These are phyloP conservation scores for Trichomonascaceae sp. DNA, from an alignment of 1,139 yeast species.

Conservation along the genomic window DNA sequence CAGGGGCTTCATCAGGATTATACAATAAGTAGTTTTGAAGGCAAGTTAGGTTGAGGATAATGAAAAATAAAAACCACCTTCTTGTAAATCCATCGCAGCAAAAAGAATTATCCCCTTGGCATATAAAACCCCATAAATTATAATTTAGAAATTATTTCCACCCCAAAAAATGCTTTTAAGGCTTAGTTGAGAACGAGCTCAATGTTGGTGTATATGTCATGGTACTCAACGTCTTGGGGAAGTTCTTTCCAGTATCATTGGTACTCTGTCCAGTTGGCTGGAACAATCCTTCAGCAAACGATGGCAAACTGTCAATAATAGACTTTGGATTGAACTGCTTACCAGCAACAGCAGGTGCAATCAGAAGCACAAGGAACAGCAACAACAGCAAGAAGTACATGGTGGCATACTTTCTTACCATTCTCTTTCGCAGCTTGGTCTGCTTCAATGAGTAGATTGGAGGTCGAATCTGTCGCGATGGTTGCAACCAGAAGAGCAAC, in stretches of 20 bases:
- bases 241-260: constrained; percentile 60
- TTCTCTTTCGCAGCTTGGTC: constrained; percentile 95
- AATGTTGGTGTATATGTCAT: constrained; percentile 28
- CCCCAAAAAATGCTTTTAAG: constrained; percentile 16
- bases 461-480: constrained; percentile 96
- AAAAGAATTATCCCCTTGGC: neutral
- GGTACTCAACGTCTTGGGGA: constrained; percentile 28
- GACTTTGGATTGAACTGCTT: constrained; percentile 22
- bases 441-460: constrained; percentile 97
- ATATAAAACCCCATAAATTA: neutral
- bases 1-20: neutral
- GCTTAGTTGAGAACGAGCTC: constrained; percentile 24
- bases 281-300: constrained; percentile 64
- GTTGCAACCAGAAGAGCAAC: constrained; percentile 98
- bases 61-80: neutral
- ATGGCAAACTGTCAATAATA: constrained; percentile 25
- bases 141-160: neutral
- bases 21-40: neutral
- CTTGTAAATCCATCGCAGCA: neutral
- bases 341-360: constrained; percentile 77
- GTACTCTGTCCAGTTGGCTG: constrained; percentile 80
- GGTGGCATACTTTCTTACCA: constrained; percentile 91
- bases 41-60: neutral
- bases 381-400: constrained; percentile 68
- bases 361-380: constrained; percentile 68